A percentile compares a stretch with the other conserved stretches of the same genome.
phyloP scores from a whole-genome alignment of 257 asterid genomes.

The Rehmannia glutinosa region DNA sequence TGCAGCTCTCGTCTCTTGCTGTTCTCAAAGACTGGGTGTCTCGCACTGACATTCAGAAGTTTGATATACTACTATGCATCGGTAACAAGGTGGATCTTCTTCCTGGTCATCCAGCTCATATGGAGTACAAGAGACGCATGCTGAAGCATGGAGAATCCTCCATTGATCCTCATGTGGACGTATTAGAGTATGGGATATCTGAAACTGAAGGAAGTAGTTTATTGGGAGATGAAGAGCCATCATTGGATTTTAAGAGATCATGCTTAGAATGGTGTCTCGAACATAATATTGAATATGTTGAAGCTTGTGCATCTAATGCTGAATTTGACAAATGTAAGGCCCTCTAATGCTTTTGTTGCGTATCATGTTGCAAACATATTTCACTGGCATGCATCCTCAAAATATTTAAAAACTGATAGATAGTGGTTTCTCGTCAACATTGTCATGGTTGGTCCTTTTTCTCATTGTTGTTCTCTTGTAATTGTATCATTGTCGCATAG shows the following conservation, averaged over 20 bases:
- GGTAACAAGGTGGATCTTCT: conserved; percentile 96
- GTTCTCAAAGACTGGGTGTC: conserved; percentile 78
- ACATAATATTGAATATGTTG: conserved; percentile 75
- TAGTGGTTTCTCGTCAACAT: not conserved
- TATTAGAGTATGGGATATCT: conserved; percentile 63
- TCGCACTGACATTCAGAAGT: conserved; percentile 57
- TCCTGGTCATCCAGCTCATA: conserved; percentile 81
- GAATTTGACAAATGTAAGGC: conserved; percentile 83
- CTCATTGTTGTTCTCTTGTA: no score
- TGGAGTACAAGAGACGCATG: conserved; percentile 64
- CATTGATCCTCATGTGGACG: conserved; percentile 26
- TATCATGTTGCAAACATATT: not conserved
- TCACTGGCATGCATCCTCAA: not conserved
- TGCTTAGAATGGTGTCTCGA: conserved; percentile 85
- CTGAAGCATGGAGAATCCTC: conserved; percentile 47
- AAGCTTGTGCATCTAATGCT: conserved; percentile 85
- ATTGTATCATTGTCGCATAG: no score
- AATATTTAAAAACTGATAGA: not conserved
- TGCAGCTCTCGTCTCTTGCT: conserved; percentile 69
- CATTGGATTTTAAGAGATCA: conserved; percentile 44
- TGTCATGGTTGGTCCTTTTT: no score
- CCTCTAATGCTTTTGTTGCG: conserved; percentile 5
- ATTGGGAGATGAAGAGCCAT: conserved; percentile 64
- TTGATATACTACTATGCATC: conserved; percentile 73
- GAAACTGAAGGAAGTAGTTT: conserved; percentile 89